These are phyloP conservation scores for Gloeopeniophorella convolvens DNA, from an alignment of 768 basidiomycete species.

Conservation along the genomic window DNA sequence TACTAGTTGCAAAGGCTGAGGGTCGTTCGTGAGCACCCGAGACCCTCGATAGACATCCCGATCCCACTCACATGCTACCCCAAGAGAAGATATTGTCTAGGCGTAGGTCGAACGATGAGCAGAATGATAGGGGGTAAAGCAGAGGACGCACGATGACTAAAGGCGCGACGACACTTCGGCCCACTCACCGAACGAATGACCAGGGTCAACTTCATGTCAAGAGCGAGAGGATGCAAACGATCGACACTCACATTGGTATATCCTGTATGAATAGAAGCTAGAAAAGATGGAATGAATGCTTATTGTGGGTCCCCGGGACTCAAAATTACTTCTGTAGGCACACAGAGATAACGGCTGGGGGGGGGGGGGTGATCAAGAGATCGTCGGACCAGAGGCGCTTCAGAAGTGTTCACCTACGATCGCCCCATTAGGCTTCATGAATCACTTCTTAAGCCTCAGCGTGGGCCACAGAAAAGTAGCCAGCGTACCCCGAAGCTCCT, in stretches of 20 bases:
- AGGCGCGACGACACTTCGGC: not conserved
- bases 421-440: not conserved
- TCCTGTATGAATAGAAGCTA: not conserved
- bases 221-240: no score
- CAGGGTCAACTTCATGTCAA: no score
- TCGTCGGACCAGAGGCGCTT: no score
- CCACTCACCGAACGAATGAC: no score
- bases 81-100: not conserved
- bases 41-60: not conserved
- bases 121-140: not conserved
- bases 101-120: not conserved
- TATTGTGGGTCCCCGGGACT: no score
- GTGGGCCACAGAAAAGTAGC: not conserved
- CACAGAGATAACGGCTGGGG: not conserved
- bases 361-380: no score
- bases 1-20: not conserved
- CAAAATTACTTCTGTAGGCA: not conserved
- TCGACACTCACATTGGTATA: not conserved
- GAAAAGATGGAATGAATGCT: no score
- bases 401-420: not conserved
- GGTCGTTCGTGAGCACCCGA: not conserved
- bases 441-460: not conserved
- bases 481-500: not conserved
- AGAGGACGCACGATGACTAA: not conserved
- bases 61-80: not conserved